Evolutionary conservation across 2,329 filamentous ascomycete genomes (phyloP), one percentile per base, ranked within the genome.

Genomic region (Trichophyton mentagrophytes): DNA sequence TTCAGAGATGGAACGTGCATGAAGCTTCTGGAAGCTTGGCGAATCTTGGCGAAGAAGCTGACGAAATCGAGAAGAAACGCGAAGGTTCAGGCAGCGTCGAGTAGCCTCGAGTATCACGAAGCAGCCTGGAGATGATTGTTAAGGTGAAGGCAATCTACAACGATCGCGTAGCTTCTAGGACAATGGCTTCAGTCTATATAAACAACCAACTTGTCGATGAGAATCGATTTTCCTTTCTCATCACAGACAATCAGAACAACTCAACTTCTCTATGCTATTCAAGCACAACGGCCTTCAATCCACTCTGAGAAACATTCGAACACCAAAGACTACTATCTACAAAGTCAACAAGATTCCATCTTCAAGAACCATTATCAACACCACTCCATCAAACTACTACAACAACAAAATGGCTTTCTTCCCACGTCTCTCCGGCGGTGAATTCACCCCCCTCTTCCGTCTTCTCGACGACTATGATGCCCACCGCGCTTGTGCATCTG

Each of bases 391-490:
- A 60, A 65, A 17, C 40, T 17, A 44, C n/a, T 7, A n/a, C 40
- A 20, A 63, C 65, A 72, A 64, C 65, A 72, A 64, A 57, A 77
- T 78, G 75, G 67, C 73, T 59, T 72, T 75, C 68, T 70, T 74
- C 60, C 67, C 73, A 51, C 69, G 69, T 63, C 67, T 73, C 60
- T 64, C 67, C 27, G 49, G 68, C 11, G 63, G 67, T 59, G 72
- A 76, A 60, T 70, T 77, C 62, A 63, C 68, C 51, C 74, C 75
- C 11, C 68, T 78, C 61, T 74, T 78, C 68, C 73, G 69, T 51
- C 69, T 77, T 25, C 68, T 77, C 57, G 74, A 77, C 55, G 72
- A 75, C 67, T 74, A 74, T 60, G 69, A 74, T 64, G 60, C 66
- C 67, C 69, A 72, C 67, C 69, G 69, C 47, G 61, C 69, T 20